phyloP scores from a whole-genome alignment of 106 monocot species.

The Apostasia ramifera region DNA sequence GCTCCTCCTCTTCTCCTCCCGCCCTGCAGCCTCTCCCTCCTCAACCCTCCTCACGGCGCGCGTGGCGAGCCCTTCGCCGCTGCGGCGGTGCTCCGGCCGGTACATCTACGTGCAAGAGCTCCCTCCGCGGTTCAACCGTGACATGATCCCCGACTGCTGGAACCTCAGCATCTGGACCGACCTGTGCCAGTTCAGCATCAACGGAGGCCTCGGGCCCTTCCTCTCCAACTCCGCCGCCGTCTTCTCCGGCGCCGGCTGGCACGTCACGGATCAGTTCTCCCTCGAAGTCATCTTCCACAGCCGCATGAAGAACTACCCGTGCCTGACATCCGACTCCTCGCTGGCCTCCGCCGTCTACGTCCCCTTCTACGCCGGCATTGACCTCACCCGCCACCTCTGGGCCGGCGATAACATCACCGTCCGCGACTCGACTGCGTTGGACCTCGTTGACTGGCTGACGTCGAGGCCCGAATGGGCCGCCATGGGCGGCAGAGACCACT shows the following conservation, averaged over 20 bases:
- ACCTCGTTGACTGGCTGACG: constrained; percentile 29
- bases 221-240: constrained; percentile 2
- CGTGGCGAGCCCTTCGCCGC: neutral
- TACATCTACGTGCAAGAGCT: constrained; percentile 42
- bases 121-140: constrained; percentile 32
- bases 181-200: constrained; percentile 33
- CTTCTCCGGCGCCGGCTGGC: constrained; percentile 15
- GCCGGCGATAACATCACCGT: constrained; percentile 7
- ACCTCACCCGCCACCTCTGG: constrained; percentile 19
- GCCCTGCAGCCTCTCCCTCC: no score
- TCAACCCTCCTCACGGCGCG: no score
- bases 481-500: constrained; percentile 45
- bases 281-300: constrained; percentile 39
- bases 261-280: constrained; percentile 33
- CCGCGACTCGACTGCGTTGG: constrained; percentile 10
- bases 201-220: constrained; percentile 33
- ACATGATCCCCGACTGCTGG: constrained; percentile 25
- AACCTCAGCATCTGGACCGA: constrained; percentile 30
- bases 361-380: constrained; percentile 22
- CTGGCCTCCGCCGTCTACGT: constrained; percentile 18
- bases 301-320: constrained; percentile 29
- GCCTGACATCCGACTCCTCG: constrained; percentile 20
- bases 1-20: no score
- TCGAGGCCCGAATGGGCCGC: constrained; percentile 29
- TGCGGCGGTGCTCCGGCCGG: constrained; percentile 15